These are phyloP conservation scores for Suhomyces sp. DNA, from an alignment of 805 yeast species.

Conservation along the genomic window DNA sequence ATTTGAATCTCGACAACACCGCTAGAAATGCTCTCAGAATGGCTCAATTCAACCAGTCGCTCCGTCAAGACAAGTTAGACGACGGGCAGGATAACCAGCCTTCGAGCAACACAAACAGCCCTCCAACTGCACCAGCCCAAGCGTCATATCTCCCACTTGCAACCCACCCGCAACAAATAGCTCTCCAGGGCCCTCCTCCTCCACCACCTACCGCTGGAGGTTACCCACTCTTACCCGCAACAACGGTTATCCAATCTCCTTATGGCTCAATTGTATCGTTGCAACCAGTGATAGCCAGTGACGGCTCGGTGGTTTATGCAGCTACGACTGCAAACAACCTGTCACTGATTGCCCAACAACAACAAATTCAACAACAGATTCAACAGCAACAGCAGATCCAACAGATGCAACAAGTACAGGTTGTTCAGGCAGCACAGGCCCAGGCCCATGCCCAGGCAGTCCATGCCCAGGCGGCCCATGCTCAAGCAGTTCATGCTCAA, in stretches of 20 bases:
- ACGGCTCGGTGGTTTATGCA: slow-evolving; percentile 13
- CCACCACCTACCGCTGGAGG: background rate
- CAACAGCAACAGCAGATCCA: slow-evolving; percentile 3
- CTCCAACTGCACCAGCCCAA: slow-evolving; percentile 3
- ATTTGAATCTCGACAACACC: slow-evolving; percentile 45
- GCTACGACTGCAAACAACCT: slow-evolving; percentile 4
- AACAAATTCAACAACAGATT: slow-evolving; percentile 1
- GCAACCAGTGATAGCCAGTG: slow-evolving; percentile 14
- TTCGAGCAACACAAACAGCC: slow-evolving; percentile 1
- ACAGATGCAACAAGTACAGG: slow-evolving; percentile 1
- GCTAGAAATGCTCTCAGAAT: slow-evolving; percentile 49
- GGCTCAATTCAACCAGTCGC: slow-evolving; percentile 48
- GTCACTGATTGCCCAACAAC: slow-evolving; percentile 2
- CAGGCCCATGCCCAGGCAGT: slow-evolving; percentile 3
- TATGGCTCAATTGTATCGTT: slow-evolving; percentile 11
- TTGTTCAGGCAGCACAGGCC: slow-evolving; percentile 1
- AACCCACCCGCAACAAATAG: slow-evolving; percentile 1
- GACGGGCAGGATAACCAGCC: slow-evolving; percentile 2
- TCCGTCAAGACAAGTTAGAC: slow-evolving; percentile 23
- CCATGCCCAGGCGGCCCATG: slow-evolving; percentile 3
- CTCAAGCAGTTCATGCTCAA: slow-evolving; percentile 3
- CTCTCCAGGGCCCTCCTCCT: slow-evolving; percentile 1
- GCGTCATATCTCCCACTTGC: slow-evolving; percentile 1
- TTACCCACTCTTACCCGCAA: slow-evolving; percentile 1
- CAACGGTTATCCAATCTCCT: slow-evolving; percentile 7